Conservation (phyloP, 495 filamentous ascomycete species). For the Aspergillus sclerotioniger region DNA sequence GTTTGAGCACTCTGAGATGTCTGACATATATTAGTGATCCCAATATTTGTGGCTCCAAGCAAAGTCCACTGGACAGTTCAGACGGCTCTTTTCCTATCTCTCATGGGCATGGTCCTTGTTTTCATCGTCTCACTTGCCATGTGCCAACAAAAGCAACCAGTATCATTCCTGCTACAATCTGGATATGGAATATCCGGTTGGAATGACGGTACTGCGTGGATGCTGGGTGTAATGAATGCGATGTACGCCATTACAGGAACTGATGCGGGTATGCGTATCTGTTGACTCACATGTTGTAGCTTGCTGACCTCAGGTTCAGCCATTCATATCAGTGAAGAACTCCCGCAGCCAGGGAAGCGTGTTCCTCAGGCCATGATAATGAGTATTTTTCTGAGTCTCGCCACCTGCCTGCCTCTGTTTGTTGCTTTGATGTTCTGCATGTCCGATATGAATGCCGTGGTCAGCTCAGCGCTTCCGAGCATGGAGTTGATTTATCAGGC, state of each 20-base stretch:
- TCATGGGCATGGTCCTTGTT: neutral
- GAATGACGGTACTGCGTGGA: neutral
- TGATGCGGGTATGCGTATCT: neutral
- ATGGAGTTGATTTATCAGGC: conserved; percentile 28
- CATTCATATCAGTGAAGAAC: conserved; percentile 31
- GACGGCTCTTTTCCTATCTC: neutral
- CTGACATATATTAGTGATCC: neutral
- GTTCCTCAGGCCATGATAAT: conserved; percentile 35
- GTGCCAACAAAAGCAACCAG: neutral
- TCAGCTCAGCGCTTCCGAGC: conserved; percentile 21
- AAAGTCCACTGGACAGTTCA: neutral
- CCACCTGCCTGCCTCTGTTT: conserved; percentile 33
- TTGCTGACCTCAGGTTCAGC: conserved; percentile 2
- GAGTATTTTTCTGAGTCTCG: conserved; percentile 36
- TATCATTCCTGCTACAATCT: neutral
- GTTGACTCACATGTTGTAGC: neutral
- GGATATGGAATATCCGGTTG: neutral
- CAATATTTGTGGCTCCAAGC: neutral
- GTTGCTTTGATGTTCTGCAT: conserved; percentile 34
- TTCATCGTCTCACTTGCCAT: neutral
- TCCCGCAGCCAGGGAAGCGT: conserved; percentile 27
- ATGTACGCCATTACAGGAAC: neutral
- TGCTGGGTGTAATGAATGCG: neutral
- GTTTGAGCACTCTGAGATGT: neutral
- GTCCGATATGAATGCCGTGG: conserved; percentile 29